Conservation (phyloP, 2,329 filamentous ascomycete genomes). For the Teratosphaeria nubilosa region DNA sequence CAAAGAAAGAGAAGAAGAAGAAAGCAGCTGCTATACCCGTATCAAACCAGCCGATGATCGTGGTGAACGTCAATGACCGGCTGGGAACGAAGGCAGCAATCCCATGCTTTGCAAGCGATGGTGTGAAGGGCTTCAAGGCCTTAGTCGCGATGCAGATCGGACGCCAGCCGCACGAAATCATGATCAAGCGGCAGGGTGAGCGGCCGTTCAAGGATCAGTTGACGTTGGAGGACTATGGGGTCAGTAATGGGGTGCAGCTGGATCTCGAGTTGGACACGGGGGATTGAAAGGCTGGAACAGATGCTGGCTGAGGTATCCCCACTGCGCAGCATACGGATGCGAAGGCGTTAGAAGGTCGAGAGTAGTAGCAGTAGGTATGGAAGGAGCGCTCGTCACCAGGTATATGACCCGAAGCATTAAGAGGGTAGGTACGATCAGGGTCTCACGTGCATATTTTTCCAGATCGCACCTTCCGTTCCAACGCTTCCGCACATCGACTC, state of each 20-base stretch:
- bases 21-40: conserved; percentile 16
- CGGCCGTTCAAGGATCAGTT: conserved; percentile 87
- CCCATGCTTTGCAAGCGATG: conserved; percentile 76
- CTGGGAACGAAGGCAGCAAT: conserved; percentile 92
- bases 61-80: conserved; percentile 90
- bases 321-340: too few species aligned
- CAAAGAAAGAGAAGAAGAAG: conserved; percentile 18
- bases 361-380: not conserved
- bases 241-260: conserved; percentile 71
- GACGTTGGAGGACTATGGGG: conserved; percentile 82
- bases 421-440: not conserved
- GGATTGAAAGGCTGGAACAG: conserved; percentile 18
- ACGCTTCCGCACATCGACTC: not conserved
- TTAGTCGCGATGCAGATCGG: conserved; percentile 86
- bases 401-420: not conserved
- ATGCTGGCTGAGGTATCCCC: too few species aligned
- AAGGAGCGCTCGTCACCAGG: not conserved
- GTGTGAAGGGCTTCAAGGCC: conserved; percentile 77
- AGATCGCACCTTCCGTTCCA: not conserved
- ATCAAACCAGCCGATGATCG: conserved; percentile 70
- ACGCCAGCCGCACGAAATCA: conserved; percentile 78
- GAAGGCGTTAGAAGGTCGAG: not conserved
- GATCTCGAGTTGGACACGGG: conserved; percentile 36
- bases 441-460: not conserved
- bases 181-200: conserved; percentile 85